Conservation (phyloP, 495 filamentous ascomycete genomes). For the Bryoglossum gracile region DNA sequence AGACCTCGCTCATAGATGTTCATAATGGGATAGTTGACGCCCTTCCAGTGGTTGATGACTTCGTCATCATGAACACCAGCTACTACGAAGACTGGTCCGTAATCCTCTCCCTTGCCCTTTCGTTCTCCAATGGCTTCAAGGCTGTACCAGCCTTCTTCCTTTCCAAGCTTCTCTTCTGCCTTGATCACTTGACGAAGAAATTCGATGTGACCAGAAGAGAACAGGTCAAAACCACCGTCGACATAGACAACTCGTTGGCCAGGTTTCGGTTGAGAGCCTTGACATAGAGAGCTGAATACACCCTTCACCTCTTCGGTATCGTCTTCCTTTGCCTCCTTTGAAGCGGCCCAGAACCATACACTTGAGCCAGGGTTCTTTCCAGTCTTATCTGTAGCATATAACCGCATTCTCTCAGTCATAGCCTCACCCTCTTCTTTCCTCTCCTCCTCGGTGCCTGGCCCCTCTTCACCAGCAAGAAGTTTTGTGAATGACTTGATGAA, state of each 20-base stretch:
- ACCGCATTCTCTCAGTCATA: slow-evolving; percentile 62
- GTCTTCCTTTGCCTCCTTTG: slow-evolving; percentile 44
- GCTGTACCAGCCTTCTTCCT: slow-evolving; percentile 64
- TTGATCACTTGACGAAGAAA: slow-evolving; percentile 72
- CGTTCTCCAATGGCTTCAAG: slow-evolving; percentile 53
- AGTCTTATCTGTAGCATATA: slow-evolving; percentile 81
- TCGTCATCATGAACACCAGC: slow-evolving; percentile 90
- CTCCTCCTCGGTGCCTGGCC: slow-evolving; percentile 60
- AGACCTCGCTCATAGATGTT: slow-evolving; percentile 95
- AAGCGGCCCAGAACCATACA: slow-evolving; percentile 70
- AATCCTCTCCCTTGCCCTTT: slow-evolving; percentile 58
- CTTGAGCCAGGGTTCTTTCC: slow-evolving; percentile 64
- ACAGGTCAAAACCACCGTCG: slow-evolving; percentile 94
- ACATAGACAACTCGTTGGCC: slow-evolving; percentile 90
- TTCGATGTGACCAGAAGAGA: slow-evolving; percentile 93
- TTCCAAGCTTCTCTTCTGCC: slow-evolving; percentile 60
- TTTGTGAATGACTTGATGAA: slow-evolving; percentile 70
- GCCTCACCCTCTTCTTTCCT: slow-evolving; percentile 47
- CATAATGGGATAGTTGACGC: slow-evolving; percentile 98
- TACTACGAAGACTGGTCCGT: slow-evolving; percentile 75
- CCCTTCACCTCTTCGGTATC: slow-evolving; percentile 44
- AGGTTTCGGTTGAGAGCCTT: slow-evolving; percentile 56
- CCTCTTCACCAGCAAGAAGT: slow-evolving; percentile 63
- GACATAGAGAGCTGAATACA: slow-evolving; percentile 54
- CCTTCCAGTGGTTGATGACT: slow-evolving; percentile 92